Evolutionary conservation across 805 yeast species (phyloP), one percentile per base, ranked within the genome.

Genomic region (Clavispora carvajalis): DNA sequence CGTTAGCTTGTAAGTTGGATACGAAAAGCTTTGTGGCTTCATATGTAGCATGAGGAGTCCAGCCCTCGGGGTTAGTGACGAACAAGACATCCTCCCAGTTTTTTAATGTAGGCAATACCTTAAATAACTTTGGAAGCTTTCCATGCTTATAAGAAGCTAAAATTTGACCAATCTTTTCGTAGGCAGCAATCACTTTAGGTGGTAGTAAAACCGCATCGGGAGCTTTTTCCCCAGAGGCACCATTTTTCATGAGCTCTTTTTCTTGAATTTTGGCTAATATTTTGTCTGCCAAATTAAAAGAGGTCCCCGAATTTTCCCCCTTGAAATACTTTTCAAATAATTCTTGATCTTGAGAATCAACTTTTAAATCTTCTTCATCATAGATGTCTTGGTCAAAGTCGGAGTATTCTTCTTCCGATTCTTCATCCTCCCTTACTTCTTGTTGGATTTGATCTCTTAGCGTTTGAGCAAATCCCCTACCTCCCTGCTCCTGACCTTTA

Each of bases 1-100:
- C 95, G 48, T 78, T 78, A 3, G 98, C 85, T 40, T 80, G 79
- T 62, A 93, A 73, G 54, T 87, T 89, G 16, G 98, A 89, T 2
- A 93, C 95, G 64, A 93, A 91, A 36, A 93, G 69, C 63, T 88
- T 87, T 7, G 98, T 88, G 3, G 97, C 99, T 62, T 93, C 98
- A 58, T 83, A 93, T 5, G 84, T 81, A 2, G 93, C 96, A 55
- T 90, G 91, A 13, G 97, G 90, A 13, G 98, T 85, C 99, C 99
- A 93, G 22, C 73, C 67, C 47, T 80, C 89, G 7, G 99, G 99
- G 51, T 88, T 80, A 1, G 98, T 90, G 30, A 93, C 96, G 57
- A 80, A 91, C 25, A 93, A 68, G 24, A 93, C 84, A 60, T 91
- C 98, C 60, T 89, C 89, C 99, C 99, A 93, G 65, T 91, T 91